phyloP scores from a whole-genome alignment of 2,329 filamentous ascomycete species.

The Cladophialophora bantiana region DNA sequence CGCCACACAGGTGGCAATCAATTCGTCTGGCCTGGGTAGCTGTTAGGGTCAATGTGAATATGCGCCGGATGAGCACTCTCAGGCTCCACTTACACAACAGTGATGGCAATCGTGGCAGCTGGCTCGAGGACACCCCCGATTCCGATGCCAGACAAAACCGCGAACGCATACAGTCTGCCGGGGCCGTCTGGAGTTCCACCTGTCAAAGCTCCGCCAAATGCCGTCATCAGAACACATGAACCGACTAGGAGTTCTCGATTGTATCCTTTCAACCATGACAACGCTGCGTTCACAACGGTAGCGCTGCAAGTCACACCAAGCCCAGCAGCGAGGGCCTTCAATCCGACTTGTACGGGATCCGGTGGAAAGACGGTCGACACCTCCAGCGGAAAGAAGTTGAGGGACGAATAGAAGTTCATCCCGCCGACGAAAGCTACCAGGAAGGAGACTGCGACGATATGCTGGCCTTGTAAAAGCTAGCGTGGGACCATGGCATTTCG shows the following conservation, averaged over 20 bases:
- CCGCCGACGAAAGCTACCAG: background rate
- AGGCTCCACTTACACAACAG: too few species aligned
- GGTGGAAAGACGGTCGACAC: conserved; percentile 25
- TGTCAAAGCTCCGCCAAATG: conserved; percentile 57
- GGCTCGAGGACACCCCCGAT: conserved; percentile 64
- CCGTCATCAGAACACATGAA: conserved; percentile 32
- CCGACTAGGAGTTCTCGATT: conserved; percentile 31
- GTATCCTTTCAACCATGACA: conserved; percentile 31
- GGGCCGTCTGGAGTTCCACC: conserved; percentile 57
- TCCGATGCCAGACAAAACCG: too few species aligned
- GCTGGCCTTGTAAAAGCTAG: conserved; percentile 22
- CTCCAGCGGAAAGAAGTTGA: conserved; percentile 34
- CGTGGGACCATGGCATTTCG: conserved; percentile 24
- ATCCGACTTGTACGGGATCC: conserved; percentile 33
- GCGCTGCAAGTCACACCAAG: conserved; percentile 30
- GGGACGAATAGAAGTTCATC: conserved; percentile 37
- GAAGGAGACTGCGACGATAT: conserved; percentile 48
- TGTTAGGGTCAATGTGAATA: too few species aligned
- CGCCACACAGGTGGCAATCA: conserved; percentile 73
- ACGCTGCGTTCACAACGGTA: conserved; percentile 28
- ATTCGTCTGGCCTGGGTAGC: conserved; percentile 64
- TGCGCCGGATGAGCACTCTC: too few species aligned
- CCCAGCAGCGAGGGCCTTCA: conserved; percentile 27
- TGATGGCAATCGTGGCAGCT: conserved; percentile 33
- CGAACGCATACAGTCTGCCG: too few species aligned